Percentiles rank a stretch among this genome's conserved stretches.
These are phyloP conservation scores for Dictyostelium capitatum DNA, from an alignment of 78 protist genomes.

Conservation along the genomic window DNA sequence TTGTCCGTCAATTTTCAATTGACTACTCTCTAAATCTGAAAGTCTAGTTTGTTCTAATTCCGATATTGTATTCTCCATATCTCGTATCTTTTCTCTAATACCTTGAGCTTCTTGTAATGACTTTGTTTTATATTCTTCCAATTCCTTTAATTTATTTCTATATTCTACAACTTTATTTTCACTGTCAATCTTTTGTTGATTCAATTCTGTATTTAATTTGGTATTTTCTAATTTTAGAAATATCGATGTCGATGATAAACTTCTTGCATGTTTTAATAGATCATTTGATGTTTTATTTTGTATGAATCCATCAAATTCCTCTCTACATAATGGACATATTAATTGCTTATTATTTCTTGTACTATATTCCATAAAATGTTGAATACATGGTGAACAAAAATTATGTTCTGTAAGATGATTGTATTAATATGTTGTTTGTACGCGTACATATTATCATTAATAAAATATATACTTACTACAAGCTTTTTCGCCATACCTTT, in stretches of 20 bases:
- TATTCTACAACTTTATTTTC: not conserved
- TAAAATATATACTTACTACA: conserved; percentile 49
- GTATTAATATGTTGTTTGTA: no score
- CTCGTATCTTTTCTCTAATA: not conserved
- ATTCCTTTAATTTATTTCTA: not conserved
- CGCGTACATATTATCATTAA: no score
- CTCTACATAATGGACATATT: conserved; percentile 65
- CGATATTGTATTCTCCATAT: not conserved
- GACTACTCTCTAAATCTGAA: not conserved
- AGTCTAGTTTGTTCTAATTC: not conserved
- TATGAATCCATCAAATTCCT: conserved; percentile 66
- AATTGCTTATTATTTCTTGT: not conserved
- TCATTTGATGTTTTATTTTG: conserved; percentile 35
- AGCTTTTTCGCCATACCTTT: not conserved
- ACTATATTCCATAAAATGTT: conserved; percentile 3
- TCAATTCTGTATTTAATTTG: conserved; percentile 4
- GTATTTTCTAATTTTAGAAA: conserved; percentile 24
- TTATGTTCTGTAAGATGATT: no score
- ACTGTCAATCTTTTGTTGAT: not conserved
- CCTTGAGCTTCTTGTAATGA: not conserved
- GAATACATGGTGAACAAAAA: conserved; percentile 42
- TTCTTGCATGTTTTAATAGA: conserved; percentile 27
- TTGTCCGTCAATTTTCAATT: conserved; percentile 7
- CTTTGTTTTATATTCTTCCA: not conserved
- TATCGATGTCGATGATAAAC: not conserved